Base-by-base conservation (phyloP, 768 basidiomycete genomes). In the Lyophyllum semitale region DNA sequence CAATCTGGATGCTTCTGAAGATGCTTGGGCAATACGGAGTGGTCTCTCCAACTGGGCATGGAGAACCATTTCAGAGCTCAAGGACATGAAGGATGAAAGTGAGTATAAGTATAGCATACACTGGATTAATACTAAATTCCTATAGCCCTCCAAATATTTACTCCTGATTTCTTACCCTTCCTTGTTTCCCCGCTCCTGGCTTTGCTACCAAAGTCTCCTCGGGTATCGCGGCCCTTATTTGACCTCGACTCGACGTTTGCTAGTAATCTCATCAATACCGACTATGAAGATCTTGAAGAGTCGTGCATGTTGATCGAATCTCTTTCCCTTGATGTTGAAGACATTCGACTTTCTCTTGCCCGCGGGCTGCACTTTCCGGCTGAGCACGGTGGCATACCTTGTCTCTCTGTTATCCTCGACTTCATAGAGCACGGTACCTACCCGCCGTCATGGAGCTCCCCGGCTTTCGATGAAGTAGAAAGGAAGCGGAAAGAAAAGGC, bases 361-460 rank as follows among this genome's bases (percentile, higher is more conserved):
- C 86, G 85, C 9, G 84, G 85, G 0, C 71, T 82, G 60, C 75
- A 79, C 48, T 84, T 82, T 66, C 78, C 84, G 0, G 76, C 81
- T 23, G 82, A 85, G 58, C 81, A 85, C 52, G 73, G 72, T 20
- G 77, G 82, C 15, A 72, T 82, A 15, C 77, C 81, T 17, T 88
- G 88, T 63, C 72, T 94, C 11, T 73, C 76, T 46, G 73, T 74
- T 7, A 84, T 94, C 55, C 72, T 93, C 51, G 74, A 84, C 57
- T 93, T 94, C 66, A 82, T 93, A 51, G 91, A 93, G 56, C 71
- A 77, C 50, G 91, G 87, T 7, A 77, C 76, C 50, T 89, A 90
- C 61, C 84, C 87, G 2, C 74, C 81, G 3, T 75, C 82, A 23
- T 93, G 91, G 91, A 72, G 73, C 46, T 71, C 68, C 42, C 67